phyloP scores from a whole-genome alignment of 352 stramenopile genomes.

The Globisporangium recalcitrans region DNA sequence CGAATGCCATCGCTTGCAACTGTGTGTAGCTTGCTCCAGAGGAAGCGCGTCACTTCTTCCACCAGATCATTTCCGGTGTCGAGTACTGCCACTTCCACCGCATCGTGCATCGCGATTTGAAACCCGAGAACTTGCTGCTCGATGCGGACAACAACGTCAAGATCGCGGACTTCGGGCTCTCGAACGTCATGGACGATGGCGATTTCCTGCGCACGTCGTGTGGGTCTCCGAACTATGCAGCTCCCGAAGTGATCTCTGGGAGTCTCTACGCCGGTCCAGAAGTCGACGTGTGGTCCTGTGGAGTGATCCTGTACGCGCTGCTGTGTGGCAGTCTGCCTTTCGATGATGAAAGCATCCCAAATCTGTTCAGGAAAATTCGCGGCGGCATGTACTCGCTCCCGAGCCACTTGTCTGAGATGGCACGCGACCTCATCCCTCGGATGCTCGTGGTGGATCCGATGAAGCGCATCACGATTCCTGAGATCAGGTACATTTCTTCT shows the following conservation, averaged over 20 bases:
- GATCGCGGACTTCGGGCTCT: conserved; percentile 99
- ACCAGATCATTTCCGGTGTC: conserved; percentile 97
- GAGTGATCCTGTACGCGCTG: conserved; percentile 98
- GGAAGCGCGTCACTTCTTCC: conserved; percentile 98
- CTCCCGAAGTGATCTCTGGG: conserved; percentile 98
- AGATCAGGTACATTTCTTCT: conserved; percentile 83
- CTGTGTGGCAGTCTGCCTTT: conserved; percentile 98
- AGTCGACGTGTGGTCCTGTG: conserved; percentile 99
- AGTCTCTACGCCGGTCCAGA: conserved; percentile 98
- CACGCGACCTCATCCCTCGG: conserved; percentile 95
- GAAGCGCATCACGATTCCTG: conserved; percentile 98
- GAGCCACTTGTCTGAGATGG: conserved; percentile 94
- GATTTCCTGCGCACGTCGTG: conserved; percentile 98
- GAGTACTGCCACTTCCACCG: conserved; percentile 99
- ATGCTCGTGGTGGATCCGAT: conserved; percentile 99
- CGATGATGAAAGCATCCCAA: conserved; percentile 98
- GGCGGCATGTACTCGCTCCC: conserved; percentile 98
- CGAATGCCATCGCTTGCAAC: not conserved
- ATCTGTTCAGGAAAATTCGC: conserved; percentile 99
- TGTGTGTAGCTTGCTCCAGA: conserved; percentile 88
- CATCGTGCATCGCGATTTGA: conserved; percentile 98
- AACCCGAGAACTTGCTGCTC: conserved; percentile 97
- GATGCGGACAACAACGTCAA: conserved; percentile 99
- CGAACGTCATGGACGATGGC: conserved; percentile 98
- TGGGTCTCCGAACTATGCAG: conserved; percentile 99